These are phyloP conservation scores for Chenopodium album DNA, from an alignment of 148 eudicot genomes.

Conservation along the genomic window DNA sequence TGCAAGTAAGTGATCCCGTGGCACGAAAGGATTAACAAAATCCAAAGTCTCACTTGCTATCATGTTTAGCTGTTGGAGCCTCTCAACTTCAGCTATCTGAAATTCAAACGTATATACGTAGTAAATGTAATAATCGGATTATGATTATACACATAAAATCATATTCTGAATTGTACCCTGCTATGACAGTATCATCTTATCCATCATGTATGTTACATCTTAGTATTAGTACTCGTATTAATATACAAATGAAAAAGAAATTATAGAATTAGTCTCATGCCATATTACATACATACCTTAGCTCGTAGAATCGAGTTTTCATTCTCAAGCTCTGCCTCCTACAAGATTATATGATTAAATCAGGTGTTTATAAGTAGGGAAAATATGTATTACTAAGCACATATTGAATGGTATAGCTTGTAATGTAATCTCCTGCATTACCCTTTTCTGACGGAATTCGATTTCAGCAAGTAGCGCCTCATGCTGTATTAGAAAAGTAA, in stretches of 20 bases:
- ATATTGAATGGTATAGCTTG: too few species aligned
- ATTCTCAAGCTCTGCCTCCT: constrained; percentile 25
- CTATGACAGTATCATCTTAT: too few species aligned
- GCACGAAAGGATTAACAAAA: neutral
- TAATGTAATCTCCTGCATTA: neutral
- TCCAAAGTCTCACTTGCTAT: neutral
- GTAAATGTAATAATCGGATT: neutral
- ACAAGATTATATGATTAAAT: neutral
- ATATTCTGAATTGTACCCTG: neutral
- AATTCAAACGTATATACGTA: too few species aligned
- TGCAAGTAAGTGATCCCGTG: constrained; percentile 10
- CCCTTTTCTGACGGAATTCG: constrained; percentile 35
- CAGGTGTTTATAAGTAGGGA: neutral
- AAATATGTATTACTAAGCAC: too few species aligned
- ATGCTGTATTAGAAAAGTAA: constrained; percentile 17
- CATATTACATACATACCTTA: constrained; percentile 16
- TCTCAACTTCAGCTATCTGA: constrained; percentile 24
- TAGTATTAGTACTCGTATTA: neutral
- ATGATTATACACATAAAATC: neutral
- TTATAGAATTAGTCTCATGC: neutral
- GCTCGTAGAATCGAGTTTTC: constrained; percentile 20
- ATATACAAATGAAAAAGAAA: too few species aligned
- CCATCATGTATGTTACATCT: neutral
- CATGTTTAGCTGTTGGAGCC: constrained; percentile 20
- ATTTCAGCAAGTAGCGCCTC: constrained; percentile 31